Conservation (phyloP, 148 eudicot species). For the Arctostaphylos glauca region DNA sequence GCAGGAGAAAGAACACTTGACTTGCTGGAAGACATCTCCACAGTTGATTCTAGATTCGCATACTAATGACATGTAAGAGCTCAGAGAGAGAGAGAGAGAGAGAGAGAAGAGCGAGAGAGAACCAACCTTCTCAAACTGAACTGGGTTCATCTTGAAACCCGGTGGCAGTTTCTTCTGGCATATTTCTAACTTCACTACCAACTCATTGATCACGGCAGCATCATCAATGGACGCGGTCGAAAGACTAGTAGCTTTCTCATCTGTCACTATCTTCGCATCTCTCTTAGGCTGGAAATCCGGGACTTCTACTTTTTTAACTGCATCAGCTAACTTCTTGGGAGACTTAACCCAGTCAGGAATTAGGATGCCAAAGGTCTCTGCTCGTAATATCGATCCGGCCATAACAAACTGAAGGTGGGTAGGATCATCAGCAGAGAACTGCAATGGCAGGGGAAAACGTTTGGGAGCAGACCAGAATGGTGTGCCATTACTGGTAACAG, state of each 20-base stretch:
- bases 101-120: neutral
- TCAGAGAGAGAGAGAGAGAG: neutral
- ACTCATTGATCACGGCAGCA: slow-evolving; percentile 60
- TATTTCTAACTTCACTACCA: slow-evolving; percentile 54
- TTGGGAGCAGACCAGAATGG: slow-evolving; percentile 98
- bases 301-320: slow-evolving; percentile 58
- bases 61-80: neutral
- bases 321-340: slow-evolving; percentile 66
- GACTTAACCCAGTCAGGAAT: slow-evolving; percentile 76
- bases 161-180: slow-evolving; percentile 41
- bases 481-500: slow-evolving; percentile 76
- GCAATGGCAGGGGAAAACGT: slow-evolving; percentile 75
- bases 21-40: neutral
- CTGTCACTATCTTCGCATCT: slow-evolving; percentile 75
- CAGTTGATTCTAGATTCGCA: neutral
- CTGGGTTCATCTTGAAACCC: slow-evolving; percentile 77
- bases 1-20: neutral
- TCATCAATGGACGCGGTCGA: slow-evolving; percentile 77
- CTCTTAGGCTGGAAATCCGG: slow-evolving; percentile 73
- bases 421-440: slow-evolving; percentile 56
- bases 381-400: slow-evolving; percentile 74
- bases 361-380: slow-evolving; percentile 84
- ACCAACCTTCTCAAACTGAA: slow-evolving; percentile 91
- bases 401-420: slow-evolving; percentile 66
- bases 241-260: slow-evolving; percentile 71